Base-by-base conservation (phyloP, 1,284 basidiomycete species). In the Leccinum pachyderme region DNA sequence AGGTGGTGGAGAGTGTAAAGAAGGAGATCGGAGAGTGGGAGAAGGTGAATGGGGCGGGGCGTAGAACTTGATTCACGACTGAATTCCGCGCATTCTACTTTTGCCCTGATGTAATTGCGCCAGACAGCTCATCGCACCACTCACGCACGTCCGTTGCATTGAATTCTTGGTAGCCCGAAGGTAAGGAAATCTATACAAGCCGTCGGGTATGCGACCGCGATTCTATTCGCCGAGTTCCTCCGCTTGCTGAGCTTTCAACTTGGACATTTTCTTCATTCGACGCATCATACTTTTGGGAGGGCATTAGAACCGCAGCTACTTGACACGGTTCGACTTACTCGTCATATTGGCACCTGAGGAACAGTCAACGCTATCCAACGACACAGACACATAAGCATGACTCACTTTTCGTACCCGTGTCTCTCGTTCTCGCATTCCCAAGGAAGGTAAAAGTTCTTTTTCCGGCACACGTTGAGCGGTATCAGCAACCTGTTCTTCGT, bases 351-450 rank as follows among this genome's bases (percentile, higher is more conserved):
- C 91, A 93, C 75, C 91, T 94, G 55, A 2, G 24, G 15, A 33
- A 37, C 7, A 15, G 50, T 63, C 58, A 62, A 37, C 31, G 33
- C n/a, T n/a, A 25, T 24, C 4, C 12, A 12, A 15, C 9, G 39
- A 32, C n/a, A 49, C 25, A 8, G n/a, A 13, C 5, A 50, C 5
- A 50, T 35, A 33, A 46, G 29, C 25, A 29, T 12, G 15, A 3
- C 86, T 70, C 71, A 89, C 87, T 87, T 87, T 73, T 89, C 87
- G 64, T 89, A 89, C 41, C 75, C 77, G 61, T 89, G 87, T 72
- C 83, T 76, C 78, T 93, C 86, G 61, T 91, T 82, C 68, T 90
- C 85, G 72, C 90, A 93, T 65, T 91, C 84, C 90, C 90, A 93
- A 18, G 89, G 89, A 59, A 87, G 72, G 69, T 91, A 93, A 41